Percentiles rank a stretch among this genome's conserved stretches.
These are phyloP conservation scores for Lipomyces kockii DNA, from an alignment of 805 yeast genomes.

Conservation along the genomic window DNA sequence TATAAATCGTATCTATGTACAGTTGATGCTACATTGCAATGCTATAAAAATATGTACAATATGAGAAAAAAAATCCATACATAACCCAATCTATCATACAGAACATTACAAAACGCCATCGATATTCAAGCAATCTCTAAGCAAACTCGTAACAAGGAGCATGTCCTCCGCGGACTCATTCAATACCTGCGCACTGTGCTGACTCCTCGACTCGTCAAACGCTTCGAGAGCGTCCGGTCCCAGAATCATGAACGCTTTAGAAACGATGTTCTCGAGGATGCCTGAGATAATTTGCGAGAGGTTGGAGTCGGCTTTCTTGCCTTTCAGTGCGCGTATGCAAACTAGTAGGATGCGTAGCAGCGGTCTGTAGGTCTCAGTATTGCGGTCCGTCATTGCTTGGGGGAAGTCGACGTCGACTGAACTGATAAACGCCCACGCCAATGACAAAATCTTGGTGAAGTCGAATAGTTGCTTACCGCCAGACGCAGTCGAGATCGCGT, in stretches of 20 bases:
- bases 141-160: constrained; percentile 28
- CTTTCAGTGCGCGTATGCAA: constrained; percentile 20
- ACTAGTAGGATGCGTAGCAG: constrained; percentile 39
- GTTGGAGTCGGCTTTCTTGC: constrained; percentile 6
- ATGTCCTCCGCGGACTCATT: constrained; percentile 28
- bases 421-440: constrained; percentile 38
- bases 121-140: constrained; percentile 29
- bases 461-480: constrained; percentile 35
- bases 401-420: constrained; percentile 47
- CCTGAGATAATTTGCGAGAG: constrained; percentile 11
- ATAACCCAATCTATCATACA: not conserved
- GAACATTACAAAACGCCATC: constrained; percentile 18
- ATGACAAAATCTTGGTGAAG: constrained; percentile 46
- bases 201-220: constrained; percentile 7
- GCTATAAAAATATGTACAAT: not conserved
- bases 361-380: constrained; percentile 38
- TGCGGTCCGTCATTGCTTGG: constrained; percentile 50
- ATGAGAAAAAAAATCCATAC: not conserved
- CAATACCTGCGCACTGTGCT: not conserved
- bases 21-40: not conserved
- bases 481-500: constrained; percentile 37
- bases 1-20: not conserved
- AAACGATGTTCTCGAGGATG: constrained; percentile 24
- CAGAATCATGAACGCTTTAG: constrained; percentile 24
- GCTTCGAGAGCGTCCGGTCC: constrained; percentile 31